These are phyloP conservation scores for Malus sylvestris DNA, from an alignment of 306 rosid genomes.

Conservation along the genomic window DNA sequence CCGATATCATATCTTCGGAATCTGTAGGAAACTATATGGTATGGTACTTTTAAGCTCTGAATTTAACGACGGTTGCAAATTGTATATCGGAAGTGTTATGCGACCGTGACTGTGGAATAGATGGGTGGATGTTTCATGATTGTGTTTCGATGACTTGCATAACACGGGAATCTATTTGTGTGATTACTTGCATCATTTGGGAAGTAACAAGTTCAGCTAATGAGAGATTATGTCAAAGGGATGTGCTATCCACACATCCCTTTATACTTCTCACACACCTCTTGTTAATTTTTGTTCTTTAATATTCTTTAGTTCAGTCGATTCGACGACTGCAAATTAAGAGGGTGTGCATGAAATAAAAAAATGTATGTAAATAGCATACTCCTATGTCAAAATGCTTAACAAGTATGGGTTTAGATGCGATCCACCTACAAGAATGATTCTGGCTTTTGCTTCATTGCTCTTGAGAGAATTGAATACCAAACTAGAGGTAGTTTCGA, in stretches of 20 bases:
- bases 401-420: slow-evolving; percentile 70
- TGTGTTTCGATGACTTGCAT: slow-evolving; percentile 74
- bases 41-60: slow-evolving; percentile 47
- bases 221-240: slow-evolving; percentile 53
- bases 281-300: too few species aligned
- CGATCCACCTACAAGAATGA: slow-evolving; percentile 52
- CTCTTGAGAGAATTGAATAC: too few species aligned
- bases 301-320: too few species aligned
- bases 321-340: too few species aligned
- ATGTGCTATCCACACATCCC: too few species aligned
- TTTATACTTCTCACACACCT: too few species aligned
- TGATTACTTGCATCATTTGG: slow-evolving; percentile 67
- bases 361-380: rapidly evolving
- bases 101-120: neutral
- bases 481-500: too few species aligned
- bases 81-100: neutral
- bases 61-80: neutral
- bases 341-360: too few species aligned
- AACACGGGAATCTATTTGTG: slow-evolving; percentile 85
- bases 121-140: slow-evolving; percentile 43
- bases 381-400: slow-evolving; percentile 38
- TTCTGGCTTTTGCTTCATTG: neutral
- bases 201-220: slow-evolving; percentile 66
- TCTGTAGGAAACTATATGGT: slow-evolving; percentile 92
- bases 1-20: slow-evolving; percentile 83